Conservation (phyloP, 164 flowering plant genomes). For the Aristolochia contorta region DNA sequence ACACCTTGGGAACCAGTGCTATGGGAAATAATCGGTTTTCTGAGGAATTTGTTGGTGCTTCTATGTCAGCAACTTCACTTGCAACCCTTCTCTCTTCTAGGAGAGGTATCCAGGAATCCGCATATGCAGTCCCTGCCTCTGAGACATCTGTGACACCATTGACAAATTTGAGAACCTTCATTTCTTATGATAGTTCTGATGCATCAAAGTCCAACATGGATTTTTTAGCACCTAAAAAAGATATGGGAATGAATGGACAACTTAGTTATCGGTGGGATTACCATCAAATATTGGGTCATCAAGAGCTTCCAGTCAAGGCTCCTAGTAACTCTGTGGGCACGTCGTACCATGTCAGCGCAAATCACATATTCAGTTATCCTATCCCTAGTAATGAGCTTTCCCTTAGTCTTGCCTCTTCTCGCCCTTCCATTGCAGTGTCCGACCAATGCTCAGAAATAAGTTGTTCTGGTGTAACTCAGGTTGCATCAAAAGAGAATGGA, state of each 20-base stretch:
- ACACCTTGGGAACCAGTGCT: constrained; percentile 9
- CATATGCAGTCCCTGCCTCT: constrained; percentile 13
- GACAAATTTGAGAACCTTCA: constrained; percentile 17
- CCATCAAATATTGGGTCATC: constrained; percentile 11
- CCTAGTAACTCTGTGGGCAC: constrained; percentile 15
- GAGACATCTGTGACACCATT: constrained; percentile 19
- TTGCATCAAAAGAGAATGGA: constrained; percentile 3
- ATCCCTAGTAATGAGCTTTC: constrained; percentile 46
- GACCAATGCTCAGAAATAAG: constrained; percentile 48
- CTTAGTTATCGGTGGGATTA: constrained; percentile 24
- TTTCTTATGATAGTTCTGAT: constrained; percentile 17
- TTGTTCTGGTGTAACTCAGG: constrained; percentile 21
- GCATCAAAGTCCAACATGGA: constrained; percentile 19
- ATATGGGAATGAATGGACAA: constrained; percentile 7
- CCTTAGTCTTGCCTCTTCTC: constrained; percentile 52
- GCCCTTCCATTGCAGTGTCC: constrained; percentile 25
- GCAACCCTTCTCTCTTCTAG: constrained; percentile 23
- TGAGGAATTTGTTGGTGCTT: constrained; percentile 22
- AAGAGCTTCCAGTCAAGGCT: constrained; percentile 15
- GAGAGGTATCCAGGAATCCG: constrained; percentile 24
- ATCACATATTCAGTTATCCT: constrained; percentile 22
- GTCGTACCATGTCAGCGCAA: constrained; percentile 11
- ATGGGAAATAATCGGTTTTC: constrained; percentile 11
- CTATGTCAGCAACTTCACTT: constrained; percentile 29
- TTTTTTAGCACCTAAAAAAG: constrained; percentile 5